Evolutionary conservation across 1,139 yeast species (phyloP).

Genomic region (Kluyveromyces marxianus): DNA sequence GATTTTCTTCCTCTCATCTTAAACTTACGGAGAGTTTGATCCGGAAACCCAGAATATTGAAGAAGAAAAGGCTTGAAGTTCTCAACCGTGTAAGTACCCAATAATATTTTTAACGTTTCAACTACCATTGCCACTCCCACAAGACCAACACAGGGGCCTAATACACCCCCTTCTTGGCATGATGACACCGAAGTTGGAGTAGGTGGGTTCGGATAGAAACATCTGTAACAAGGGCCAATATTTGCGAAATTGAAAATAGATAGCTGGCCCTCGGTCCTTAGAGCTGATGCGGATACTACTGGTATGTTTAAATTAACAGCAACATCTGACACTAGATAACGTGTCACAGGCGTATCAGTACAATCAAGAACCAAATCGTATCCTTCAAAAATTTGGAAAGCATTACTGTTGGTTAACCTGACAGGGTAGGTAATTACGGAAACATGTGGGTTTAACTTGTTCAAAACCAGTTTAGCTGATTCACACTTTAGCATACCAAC

Average conservation of each 20-base stretch:
- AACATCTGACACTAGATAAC: constrained; percentile 84
- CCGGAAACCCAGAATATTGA: constrained; percentile 66
- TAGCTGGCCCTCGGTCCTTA: constrained; percentile 86
- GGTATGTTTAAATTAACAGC: constrained; percentile 64
- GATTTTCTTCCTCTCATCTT: constrained; percentile 67
- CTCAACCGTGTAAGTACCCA: constrained; percentile 45
- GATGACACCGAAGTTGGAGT: constrained; percentile 74
- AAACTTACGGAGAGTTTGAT: constrained; percentile 62
- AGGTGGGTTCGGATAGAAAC: constrained; percentile 89
- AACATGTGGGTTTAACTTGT: constrained; percentile 61
- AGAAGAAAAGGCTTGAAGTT: constrained; percentile 62
- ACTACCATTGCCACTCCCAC: constrained; percentile 86
- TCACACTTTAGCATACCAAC: constrained; percentile 72
- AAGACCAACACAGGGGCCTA: constrained; percentile 92
- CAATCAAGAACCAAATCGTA: constrained; percentile 85
- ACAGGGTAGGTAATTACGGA: constrained; percentile 43
- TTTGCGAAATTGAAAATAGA: constrained; percentile 61
- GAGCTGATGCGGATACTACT: constrained; percentile 85
- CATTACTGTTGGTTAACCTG: constrained; percentile 49
- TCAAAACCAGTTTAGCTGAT: constrained; percentile 55
- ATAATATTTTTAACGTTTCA: constrained; percentile 71
- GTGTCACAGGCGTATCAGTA: constrained; percentile 84
- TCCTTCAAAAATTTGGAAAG: constrained; percentile 49
- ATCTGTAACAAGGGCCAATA: constrained; percentile 87
- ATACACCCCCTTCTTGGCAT: constrained; percentile 91